A percentile compares a stretch with the other conserved stretches of the same genome.
phyloP scores from a whole-genome alignment of 177 flowering plant species.

The Vitis hybrid region DNA sequence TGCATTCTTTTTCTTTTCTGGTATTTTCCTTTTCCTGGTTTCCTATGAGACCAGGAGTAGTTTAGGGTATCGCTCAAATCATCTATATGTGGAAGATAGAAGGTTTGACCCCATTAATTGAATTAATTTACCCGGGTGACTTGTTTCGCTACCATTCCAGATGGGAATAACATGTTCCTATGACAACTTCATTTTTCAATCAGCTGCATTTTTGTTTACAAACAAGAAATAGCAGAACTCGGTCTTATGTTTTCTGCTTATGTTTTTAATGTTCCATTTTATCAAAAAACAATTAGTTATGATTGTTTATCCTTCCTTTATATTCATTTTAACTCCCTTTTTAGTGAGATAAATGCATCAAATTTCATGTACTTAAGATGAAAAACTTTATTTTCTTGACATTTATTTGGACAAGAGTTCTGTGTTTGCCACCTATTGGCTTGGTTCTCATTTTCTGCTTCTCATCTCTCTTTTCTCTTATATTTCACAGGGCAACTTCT shows the following conservation, averaged over 20 bases:
- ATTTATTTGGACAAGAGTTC: not conserved
- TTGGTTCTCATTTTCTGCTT: conserved; percentile 4
- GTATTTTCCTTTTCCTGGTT: too few relatives aligned
- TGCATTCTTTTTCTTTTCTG: too few relatives aligned
- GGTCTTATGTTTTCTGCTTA: not conserved
- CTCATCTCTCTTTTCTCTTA: too few relatives aligned
- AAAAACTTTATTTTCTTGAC: not conserved
- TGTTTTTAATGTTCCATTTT: not conserved
- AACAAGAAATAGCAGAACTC: not conserved
- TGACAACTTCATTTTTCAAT: too few relatives aligned
- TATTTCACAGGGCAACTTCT: conserved; percentile 58
- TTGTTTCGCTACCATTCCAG: too few relatives aligned
- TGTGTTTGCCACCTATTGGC: not conserved
- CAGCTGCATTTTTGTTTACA: not conserved
- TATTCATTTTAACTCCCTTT: not conserved
- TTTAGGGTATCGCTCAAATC: too few relatives aligned
- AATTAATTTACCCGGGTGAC: too few relatives aligned
- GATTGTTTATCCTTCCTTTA: not conserved
- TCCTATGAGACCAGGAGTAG: too few relatives aligned
- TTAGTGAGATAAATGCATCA: not conserved
- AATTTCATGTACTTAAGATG: not conserved
- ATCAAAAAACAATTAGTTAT: not conserved
- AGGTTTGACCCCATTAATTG: too few relatives aligned
- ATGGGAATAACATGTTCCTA: too few relatives aligned
- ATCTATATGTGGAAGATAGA: too few relatives aligned